Conservation (phyloP, 208 protist genomes). For the Crithidia fasciculata region DNA sequence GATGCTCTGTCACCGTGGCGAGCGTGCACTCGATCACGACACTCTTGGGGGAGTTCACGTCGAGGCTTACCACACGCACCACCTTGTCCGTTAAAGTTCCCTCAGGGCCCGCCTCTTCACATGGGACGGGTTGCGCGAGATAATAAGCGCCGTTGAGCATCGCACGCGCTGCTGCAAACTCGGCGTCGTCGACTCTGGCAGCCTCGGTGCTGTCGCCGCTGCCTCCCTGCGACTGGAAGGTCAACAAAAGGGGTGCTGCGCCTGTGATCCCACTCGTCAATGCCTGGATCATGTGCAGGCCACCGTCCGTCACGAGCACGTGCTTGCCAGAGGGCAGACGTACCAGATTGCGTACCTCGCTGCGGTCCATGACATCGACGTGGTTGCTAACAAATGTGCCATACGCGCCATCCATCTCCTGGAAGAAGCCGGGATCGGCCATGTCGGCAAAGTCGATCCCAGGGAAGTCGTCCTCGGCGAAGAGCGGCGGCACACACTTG, state of each 20-base stretch:
- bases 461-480: slow-evolving; percentile 83
- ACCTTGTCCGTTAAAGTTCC: slow-evolving; percentile 68
- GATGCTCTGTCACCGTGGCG: slow-evolving; percentile 19
- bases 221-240: slow-evolving; percentile 12
- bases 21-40: slow-evolving; percentile 67
- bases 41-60: slow-evolving; percentile 51
- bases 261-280: slow-evolving; percentile 54
- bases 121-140: slow-evolving; percentile 63
- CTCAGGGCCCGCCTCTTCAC: slow-evolving; percentile 28
- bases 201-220: slow-evolving; percentile 6
- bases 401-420: slow-evolving; percentile 71
- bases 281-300: slow-evolving; percentile 78
- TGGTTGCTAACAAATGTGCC: slow-evolving; percentile 87
- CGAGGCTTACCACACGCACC: slow-evolving; percentile 59
- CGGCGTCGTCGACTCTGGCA: slow-evolving; percentile 26
- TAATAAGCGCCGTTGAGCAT: slow-evolving; percentile 73
- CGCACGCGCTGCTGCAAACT: slow-evolving; percentile 46
- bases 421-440: slow-evolving; percentile 48
- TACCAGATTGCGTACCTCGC: slow-evolving; percentile 86
- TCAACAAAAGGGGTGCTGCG: slow-evolving; percentile 28
- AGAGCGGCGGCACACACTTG: slow-evolving; percentile 77
- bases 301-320: slow-evolving; percentile 86
- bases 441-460: slow-evolving; percentile 81
- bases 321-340: slow-evolving; percentile 77
- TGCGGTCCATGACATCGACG: slow-evolving; percentile 85